phyloP scores from a whole-genome alignment of 208 protist species.

The Porcisia hertigi region DNA sequence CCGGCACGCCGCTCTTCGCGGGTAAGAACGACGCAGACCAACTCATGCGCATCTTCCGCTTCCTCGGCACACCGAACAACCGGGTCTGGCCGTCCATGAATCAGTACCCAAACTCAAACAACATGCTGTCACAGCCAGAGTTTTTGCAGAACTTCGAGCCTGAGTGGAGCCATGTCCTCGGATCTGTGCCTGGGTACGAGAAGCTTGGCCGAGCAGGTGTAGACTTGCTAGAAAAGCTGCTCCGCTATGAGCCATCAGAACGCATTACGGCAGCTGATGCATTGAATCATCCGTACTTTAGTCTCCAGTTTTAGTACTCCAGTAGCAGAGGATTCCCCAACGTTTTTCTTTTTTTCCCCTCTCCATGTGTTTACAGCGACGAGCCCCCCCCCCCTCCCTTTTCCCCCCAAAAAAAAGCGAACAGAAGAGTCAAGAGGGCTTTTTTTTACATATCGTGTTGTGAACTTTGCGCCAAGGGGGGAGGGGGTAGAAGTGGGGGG shows the following conservation, averaged over 20 bases:
- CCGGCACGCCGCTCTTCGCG: conserved; percentile 93
- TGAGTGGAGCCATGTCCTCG: conserved; percentile 54
- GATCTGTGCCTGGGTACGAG: conserved; percentile 41
- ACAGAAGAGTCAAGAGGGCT: background rate
- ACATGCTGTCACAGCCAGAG: conserved; percentile 76
- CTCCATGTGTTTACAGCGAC: background rate
- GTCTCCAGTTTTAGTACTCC: conserved; percentile 53
- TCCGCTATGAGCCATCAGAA: conserved; percentile 75
- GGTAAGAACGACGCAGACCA: conserved; percentile 96
- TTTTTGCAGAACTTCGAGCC: conserved; percentile 62
- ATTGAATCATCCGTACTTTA: conserved; percentile 87
- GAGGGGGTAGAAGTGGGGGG: too few relatives aligned
- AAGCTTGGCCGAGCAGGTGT: conserved; percentile 69
- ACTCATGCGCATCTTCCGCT: conserved; percentile 95
- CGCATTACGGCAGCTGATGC: conserved; percentile 81
- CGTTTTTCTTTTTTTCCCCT: background rate
- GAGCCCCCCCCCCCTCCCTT: too few relatives aligned
- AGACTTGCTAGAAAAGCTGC: conserved; percentile 65
- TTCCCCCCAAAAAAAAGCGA: background rate
- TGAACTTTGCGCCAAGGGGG: too few relatives aligned
- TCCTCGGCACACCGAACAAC: conserved; percentile 93
- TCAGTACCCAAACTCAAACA: conserved; percentile 77
- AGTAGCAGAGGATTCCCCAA: background rate
- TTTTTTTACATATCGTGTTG: too few relatives aligned
- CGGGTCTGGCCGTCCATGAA: conserved; percentile 92